Base-by-base conservation (phyloP, 192 early-diverging fungal species). In the Backusella australiensis region DNA sequence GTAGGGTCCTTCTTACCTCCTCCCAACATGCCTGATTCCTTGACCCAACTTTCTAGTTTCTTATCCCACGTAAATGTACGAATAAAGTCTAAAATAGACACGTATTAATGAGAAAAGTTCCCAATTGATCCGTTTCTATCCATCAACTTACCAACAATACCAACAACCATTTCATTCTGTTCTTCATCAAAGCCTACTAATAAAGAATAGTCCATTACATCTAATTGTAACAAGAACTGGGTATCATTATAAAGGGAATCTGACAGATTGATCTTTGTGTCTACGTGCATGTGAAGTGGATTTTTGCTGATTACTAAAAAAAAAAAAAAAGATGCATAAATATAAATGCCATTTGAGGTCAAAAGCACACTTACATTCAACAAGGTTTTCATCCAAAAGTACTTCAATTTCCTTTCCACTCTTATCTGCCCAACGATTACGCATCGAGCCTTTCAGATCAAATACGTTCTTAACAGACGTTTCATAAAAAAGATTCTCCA, bases 11-110 rank as follows among this genome's bases (percentile, higher is more conserved):
- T 92, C 29, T 93, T 92, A 15, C 95, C 94, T 15, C 97, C 96
- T 35, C 96, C 96, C 52, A 98, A 77, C 77, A 96, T 87, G 15
- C 93, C 93, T 0, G 95, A 89, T 77, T 98, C 97, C 83, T 99
- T 99, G 34, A 99, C 97, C 96, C 96, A 98, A 73, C 91, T 95
- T 79, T 99, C 98, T 17, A 99, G 82, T 81, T 96, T 96, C 83
- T 99, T 99, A 81, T 99, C 98, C 96, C 96, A 99, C 0, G 97
- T 99, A 79, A 97, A 99, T 3, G 96, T 96, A 52, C 97, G 91
- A 59, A 98, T 97, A 85, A 95, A 98, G 78, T 99, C 97, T 83
- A 56, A 3, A 39, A 11, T 11, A 39, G 9, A 39, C 8, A 39
- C 11, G 38, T 11, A 39, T 39, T 39, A 7, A 39, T 39, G 0